Evolutionary conservation across 495 filamentous ascomycete genomes (phyloP).

Genomic region (Echria macrotheca): DNA sequence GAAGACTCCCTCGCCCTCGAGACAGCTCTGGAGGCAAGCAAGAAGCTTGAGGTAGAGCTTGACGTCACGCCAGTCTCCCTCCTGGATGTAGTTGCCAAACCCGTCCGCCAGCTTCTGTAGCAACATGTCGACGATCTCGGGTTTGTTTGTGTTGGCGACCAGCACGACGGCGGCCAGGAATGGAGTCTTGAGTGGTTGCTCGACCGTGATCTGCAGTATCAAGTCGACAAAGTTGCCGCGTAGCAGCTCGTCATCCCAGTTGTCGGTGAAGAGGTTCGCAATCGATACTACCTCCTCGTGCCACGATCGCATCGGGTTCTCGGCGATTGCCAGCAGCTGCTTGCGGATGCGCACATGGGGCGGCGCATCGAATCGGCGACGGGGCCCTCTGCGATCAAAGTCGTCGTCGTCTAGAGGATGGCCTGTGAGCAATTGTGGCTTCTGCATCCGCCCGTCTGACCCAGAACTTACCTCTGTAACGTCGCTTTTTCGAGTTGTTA

Average conservation of each 20-base stretch:
- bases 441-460: no score
- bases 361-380: constrained; percentile 76
- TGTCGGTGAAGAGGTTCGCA: constrained; percentile 68
- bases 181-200: constrained; percentile 95
- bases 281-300: constrained; percentile 76
- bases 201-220: constrained; percentile 66
- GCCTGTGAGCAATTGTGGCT: no score
- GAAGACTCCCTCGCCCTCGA: constrained; percentile 84
- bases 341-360: constrained; percentile 68
- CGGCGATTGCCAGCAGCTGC: constrained; percentile 76
- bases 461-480: constrained; percentile 48
- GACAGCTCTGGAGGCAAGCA: constrained; percentile 70
- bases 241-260: constrained; percentile 69
- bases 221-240: constrained; percentile 64
- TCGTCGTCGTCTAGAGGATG: constrained; percentile 48
- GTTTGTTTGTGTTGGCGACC: constrained; percentile 65
- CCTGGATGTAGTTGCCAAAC: constrained; percentile 56
- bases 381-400: constrained; percentile 65
- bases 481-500: constrained; percentile 62
- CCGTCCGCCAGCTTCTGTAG: constrained; percentile 52
- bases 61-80: constrained; percentile 79
- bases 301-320: constrained; percentile 73
- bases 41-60: constrained; percentile 87
- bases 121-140: constrained; percentile 64
- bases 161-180: constrained; percentile 80